Percentiles rank a stretch among this genome's conserved stretches.
Conservation (phyloP, 352 stramenopile genomes). For the Phytophthora foliorum region DNA sequence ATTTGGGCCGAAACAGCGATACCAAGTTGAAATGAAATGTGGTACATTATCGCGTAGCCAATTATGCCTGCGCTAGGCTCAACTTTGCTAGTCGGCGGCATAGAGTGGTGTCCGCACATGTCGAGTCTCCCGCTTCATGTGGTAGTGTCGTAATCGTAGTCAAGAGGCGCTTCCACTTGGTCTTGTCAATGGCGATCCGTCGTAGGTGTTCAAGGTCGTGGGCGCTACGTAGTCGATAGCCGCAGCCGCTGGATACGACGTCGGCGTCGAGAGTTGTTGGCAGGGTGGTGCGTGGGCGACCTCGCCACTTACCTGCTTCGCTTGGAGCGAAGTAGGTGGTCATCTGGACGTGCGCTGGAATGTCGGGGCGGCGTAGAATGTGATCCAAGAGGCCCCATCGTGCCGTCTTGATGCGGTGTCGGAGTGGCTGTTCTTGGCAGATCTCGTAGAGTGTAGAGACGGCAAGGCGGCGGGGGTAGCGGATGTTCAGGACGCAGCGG, state of each 20-base stretch:
- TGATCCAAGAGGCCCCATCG: conserved; percentile 13
- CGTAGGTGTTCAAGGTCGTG: conserved; percentile 7
- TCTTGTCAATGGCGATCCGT: conserved; percentile 3
- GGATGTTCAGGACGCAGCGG: background rate
- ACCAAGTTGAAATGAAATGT: background rate
- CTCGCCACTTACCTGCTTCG: background rate
- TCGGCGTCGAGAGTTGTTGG: conserved; percentile 1
- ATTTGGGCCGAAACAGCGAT: too few species aligned
- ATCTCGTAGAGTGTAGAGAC: conserved; percentile 13
- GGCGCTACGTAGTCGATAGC: background rate
- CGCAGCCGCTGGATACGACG: conserved; percentile 9
- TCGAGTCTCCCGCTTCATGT: conserved; percentile 10
- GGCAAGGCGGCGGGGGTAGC: background rate
- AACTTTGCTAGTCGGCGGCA: background rate
- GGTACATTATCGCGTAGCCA: conserved; percentile 16
- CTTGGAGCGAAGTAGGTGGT: background rate
- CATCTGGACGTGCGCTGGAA: conserved; percentile 14
- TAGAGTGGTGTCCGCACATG: conserved; percentile 23
- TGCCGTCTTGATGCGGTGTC: conserved; percentile 1
- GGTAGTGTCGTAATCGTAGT: background rate
- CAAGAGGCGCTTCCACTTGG: background rate
- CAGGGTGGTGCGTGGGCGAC: conserved; percentile 4
- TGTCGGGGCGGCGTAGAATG: conserved; percentile 2
- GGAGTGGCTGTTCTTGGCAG: conserved; percentile 10
- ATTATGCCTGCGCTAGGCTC: conserved; percentile 17